A percentile compares a stretch with the other conserved stretches of the same genome.
phyloP scores from a whole-genome alignment of 768 basidiomycete genomes.

The Grammothele lineata region DNA sequence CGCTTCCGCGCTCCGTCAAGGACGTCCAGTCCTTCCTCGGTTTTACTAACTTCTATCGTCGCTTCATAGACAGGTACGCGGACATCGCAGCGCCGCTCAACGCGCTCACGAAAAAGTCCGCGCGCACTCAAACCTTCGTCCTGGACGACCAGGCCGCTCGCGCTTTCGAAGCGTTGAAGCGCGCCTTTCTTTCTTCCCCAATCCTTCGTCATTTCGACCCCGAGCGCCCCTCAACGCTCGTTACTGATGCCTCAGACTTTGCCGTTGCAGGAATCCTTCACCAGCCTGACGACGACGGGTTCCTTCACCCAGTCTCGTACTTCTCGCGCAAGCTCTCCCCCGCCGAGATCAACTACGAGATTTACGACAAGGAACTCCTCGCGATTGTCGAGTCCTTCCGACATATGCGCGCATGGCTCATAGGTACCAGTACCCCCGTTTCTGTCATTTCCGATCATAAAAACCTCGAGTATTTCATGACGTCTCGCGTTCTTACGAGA shows the following conservation, averaged over 20 bases:
- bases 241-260: slow-evolving; percentile 20
- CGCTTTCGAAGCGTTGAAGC: slow-evolving; percentile 29
- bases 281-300: slow-evolving; percentile 11
- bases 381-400: slow-evolving; percentile 40
- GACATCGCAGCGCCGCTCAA: slow-evolving; percentile 17
- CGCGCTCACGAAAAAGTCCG: slow-evolving; percentile 24
- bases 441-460: slow-evolving; percentile 25
- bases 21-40: slow-evolving; percentile 30
- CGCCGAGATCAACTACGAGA: slow-evolving; percentile 42
- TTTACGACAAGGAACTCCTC: slow-evolving; percentile 44
- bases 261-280: slow-evolving; percentile 15
- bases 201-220: slow-evolving; percentile 20
- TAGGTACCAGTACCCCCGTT: slow-evolving; percentile 16
- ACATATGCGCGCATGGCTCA: slow-evolving; percentile 27
- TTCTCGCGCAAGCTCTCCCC: slow-evolving; percentile 28
- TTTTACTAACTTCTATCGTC: too few relatives aligned
- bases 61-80: slow-evolving; percentile 31
- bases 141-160: slow-evolving; percentile 12
- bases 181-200: slow-evolving; percentile 15
- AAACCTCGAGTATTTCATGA: slow-evolving; percentile 39
- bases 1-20: slow-evolving; percentile 16
- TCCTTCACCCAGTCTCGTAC: slow-evolving; percentile 37
- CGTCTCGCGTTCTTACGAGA: slow-evolving; percentile 33
- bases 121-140: slow-evolving; percentile 8
- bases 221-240: slow-evolving; percentile 10